Evolutionary conservation across 768 basidiomycete species (phyloP).

Genomic region (Serpula lacrymans): DNA sequence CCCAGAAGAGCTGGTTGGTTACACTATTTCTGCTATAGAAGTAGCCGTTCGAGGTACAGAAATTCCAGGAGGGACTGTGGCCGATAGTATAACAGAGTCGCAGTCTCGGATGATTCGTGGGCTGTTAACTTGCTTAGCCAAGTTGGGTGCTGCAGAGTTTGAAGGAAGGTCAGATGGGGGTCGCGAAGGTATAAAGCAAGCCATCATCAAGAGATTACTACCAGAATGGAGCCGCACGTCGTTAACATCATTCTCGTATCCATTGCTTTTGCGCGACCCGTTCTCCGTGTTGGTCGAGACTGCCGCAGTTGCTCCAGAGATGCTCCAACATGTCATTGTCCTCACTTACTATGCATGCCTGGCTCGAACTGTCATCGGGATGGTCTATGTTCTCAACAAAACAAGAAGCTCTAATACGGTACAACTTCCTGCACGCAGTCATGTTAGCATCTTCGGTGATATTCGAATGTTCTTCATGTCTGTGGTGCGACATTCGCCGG

Average conservation of each 20-base stretch:
- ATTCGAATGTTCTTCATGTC: conserved; percentile 89
- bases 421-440: conserved; percentile 43
- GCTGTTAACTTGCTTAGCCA: conserved; percentile 65
- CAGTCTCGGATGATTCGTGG: conserved; percentile 77
- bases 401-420: conserved; percentile 51
- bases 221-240: conserved; percentile 92
- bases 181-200: conserved; percentile 72
- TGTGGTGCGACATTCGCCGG: conserved; percentile 83
- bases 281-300: conserved; percentile 88
- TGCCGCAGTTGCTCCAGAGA: conserved; percentile 85
- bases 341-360: conserved; percentile 90
- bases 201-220: conserved; percentile 83
- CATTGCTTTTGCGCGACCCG: conserved; percentile 86
- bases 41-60: conserved; percentile 71
- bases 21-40: conserved; percentile 82
- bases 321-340: conserved; percentile 84
- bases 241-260: conserved; percentile 77
- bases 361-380: conserved; percentile 79
- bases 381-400: conserved; percentile 81
- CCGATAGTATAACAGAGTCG: conserved; percentile 76
- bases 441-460: conserved; percentile 78
- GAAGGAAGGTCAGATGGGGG: conserved; percentile 71
- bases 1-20: conserved; percentile 87
- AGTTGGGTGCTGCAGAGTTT: conserved; percentile 65
- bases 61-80: conserved; percentile 46